Conservation (phyloP, 148 eudicot species). For the Camellia lanceoleosa region DNA sequence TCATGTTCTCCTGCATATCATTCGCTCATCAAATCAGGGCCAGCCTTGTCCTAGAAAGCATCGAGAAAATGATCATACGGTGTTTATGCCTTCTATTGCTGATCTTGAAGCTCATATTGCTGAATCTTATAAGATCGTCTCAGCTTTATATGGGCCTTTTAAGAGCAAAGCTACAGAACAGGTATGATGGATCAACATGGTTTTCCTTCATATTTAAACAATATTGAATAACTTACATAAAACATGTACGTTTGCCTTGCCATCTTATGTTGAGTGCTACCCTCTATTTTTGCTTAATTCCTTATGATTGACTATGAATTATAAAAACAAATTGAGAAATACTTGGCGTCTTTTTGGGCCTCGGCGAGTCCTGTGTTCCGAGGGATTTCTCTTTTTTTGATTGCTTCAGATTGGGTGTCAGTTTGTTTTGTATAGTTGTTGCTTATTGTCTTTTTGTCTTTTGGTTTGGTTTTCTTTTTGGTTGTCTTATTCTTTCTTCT, state of each 20-base stretch:
- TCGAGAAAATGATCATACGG: conserved; percentile 35
- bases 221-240: neutral
- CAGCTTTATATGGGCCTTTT: conserved; percentile 74
- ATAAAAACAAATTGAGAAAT: neutral
- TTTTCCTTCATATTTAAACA: neutral
- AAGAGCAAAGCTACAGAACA: conserved; percentile 88
- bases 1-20: conserved; percentile 76
- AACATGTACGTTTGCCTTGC: neutral
- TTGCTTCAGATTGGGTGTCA: too few relatives aligned
- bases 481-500: too few relatives aligned
- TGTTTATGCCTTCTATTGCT: conserved; percentile 33
- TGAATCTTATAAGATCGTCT: conserved; percentile 78
- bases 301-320: neutral
- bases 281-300: neutral
- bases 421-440: too few relatives aligned
- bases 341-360: too few relatives aligned
- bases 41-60: conserved; percentile 29
- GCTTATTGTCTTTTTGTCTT: too few relatives aligned
- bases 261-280: neutral
- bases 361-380: too few relatives aligned
- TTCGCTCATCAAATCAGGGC: conserved; percentile 52
- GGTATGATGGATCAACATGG: conserved; percentile 37
- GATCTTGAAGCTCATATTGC: conserved; percentile 71
- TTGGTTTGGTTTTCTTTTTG: too few relatives aligned
- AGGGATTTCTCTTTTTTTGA: too few relatives aligned